These are phyloP conservation scores for Solanum bulbocastanum DNA, from an alignment of 257 asterid species.

Conservation along the genomic window DNA sequence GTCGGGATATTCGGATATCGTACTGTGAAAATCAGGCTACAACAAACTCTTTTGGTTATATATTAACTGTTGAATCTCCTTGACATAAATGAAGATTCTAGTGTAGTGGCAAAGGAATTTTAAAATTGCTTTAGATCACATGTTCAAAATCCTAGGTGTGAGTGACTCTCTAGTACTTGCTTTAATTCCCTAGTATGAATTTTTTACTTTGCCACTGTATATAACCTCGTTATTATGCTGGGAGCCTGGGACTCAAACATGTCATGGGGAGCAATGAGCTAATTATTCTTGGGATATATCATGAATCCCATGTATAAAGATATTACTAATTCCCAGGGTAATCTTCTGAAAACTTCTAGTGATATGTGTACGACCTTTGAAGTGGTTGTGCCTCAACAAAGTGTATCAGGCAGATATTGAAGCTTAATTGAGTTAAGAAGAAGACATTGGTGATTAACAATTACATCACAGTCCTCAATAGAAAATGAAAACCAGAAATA, in stretches of 20 bases:
- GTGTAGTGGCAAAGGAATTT: neutral
- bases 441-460: neutral
- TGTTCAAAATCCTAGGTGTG: neutral
- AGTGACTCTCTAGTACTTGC: neutral
- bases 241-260: neutral
- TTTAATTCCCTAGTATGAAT: neutral
- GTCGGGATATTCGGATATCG: neutral
- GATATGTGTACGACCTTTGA: neutral
- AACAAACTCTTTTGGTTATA: neutral
- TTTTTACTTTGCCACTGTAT: neutral
- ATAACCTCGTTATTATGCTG: neutral
- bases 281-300: neutral
- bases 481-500: neutral
- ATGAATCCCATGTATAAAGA: neutral
- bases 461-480: neutral
- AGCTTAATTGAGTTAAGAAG: neutral
- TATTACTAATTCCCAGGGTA: neutral
- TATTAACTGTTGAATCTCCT: neutral
- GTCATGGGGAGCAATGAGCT: neutral
- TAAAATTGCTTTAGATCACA: neutral
- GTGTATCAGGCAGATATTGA: neutral
- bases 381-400: neutral
- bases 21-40: neutral
- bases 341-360: neutral
- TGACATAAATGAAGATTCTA: neutral